These are phyloP conservation scores for Epichloe elymi DNA, from an alignment of 2,329 filamentous ascomycete species.

Conservation along the genomic window DNA sequence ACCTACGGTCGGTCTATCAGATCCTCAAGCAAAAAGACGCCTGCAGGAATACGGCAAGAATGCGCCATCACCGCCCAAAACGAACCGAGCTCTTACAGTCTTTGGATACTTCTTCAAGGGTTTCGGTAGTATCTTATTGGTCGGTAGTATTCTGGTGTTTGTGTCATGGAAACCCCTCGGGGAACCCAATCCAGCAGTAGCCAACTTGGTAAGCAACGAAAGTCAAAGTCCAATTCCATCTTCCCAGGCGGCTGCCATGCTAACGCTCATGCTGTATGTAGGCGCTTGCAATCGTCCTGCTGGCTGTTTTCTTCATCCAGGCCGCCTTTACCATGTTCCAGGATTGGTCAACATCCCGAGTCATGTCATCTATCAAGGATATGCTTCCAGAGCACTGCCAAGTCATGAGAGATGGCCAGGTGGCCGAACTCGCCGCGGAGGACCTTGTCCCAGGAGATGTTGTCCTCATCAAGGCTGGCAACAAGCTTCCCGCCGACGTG, in stretches of 20 bases:
- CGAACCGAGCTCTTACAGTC: conserved; percentile 42
- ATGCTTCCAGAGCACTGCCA: conserved; percentile 67
- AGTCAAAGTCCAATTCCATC: neutral
- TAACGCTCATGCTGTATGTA: neutral
- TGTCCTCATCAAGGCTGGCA: conserved; percentile 53
- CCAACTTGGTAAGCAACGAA: conserved; percentile 37
- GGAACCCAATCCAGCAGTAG: conserved; percentile 46
- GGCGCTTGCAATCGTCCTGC: conserved; percentile 59
- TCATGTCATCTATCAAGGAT: conserved; percentile 68
- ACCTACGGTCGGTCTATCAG: conserved; percentile 42
- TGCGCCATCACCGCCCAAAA: conserved; percentile 50
- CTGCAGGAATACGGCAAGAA: conserved; percentile 52
- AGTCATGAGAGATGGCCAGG: conserved; percentile 45
- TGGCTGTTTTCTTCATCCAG: conserved; percentile 56
- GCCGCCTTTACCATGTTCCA: conserved; percentile 58
- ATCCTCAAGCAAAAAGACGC: conserved; percentile 40
- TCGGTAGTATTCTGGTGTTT: conserved; percentile 60
- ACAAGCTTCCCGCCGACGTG: conserved; percentile 62
- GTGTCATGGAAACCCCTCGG: conserved; percentile 66
- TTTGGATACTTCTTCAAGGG: conserved; percentile 65
- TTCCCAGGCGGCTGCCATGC: neutral
- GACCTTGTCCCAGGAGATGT: conserved; percentile 63
- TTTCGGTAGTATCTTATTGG: conserved; percentile 58
- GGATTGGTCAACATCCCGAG: conserved; percentile 63
- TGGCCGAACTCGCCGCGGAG: conserved; percentile 34